These are phyloP conservation scores for Macrolepiota albuminosa DNA, from an alignment of 768 basidiomycete genomes.

Conservation along the genomic window DNA sequence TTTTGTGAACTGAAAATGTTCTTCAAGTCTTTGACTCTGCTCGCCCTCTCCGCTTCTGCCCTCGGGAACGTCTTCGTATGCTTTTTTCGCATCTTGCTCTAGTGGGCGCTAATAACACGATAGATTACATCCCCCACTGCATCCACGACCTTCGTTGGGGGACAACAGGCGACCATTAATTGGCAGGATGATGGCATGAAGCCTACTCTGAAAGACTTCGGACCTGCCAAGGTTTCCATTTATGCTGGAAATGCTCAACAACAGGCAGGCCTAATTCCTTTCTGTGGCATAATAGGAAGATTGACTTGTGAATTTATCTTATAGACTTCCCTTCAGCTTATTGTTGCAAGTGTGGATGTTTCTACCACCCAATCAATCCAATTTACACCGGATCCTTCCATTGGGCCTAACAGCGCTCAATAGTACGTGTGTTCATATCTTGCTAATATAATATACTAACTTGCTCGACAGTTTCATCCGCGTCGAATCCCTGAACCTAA, in stretches of 20 bases:
- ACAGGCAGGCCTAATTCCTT: slow-evolving; percentile 42
- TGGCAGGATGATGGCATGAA: slow-evolving; percentile 55
- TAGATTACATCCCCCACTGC: slow-evolving; percentile 58
- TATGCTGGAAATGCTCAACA: slow-evolving; percentile 56
- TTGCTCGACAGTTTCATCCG: slow-evolving; percentile 64
- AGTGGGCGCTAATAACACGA: not conserved
- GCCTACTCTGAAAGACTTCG: slow-evolving; percentile 50
- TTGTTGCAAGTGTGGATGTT: slow-evolving; percentile 48
- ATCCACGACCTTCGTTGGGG: slow-evolving; percentile 41
- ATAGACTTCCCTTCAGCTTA: slow-evolving; percentile 52
- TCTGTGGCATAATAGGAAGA: too few species aligned
- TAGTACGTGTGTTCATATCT: slow-evolving; percentile 40
- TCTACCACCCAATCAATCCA: slow-evolving; percentile 36
- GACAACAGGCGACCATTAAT: slow-evolving; percentile 40
- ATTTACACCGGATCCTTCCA: slow-evolving; percentile 47
- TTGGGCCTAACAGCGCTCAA: slow-evolving; percentile 49
- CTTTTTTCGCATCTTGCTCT: slow-evolving; percentile 16
- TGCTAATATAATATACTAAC: not conserved
- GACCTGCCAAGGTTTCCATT: slow-evolving; percentile 48
- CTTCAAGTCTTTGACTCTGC: slow-evolving; percentile 38
- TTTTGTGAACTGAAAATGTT: slow-evolving; percentile 40
- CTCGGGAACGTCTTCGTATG: slow-evolving; percentile 56
- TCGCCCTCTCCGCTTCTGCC: slow-evolving; percentile 49
- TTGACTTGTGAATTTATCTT: not conserved
- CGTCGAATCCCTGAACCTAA: slow-evolving; percentile 53